Base-by-base conservation (phyloP, 2,329 filamentous ascomycete genomes). In the Cladobotryum mycophilum region DNA sequence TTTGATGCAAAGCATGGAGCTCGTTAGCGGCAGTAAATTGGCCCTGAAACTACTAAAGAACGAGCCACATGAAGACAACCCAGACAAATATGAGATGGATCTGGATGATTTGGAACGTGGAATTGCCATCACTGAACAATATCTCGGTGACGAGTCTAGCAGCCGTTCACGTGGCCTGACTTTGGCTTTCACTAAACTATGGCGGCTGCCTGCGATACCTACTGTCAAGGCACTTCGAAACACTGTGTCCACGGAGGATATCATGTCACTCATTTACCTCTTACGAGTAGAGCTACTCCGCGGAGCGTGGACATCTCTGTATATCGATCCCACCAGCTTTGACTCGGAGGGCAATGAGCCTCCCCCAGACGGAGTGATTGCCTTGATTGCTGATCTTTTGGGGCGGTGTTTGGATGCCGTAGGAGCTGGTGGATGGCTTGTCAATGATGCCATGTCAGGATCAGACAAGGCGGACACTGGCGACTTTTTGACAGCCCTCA, bases 371-470 rank as follows among this genome's bases (percentile, higher is more conserved):
- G 80, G 81, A 45, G 81, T 84, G 47, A 85, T 91, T 56, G 75
- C 80, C 14, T 78, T 88, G 38, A 85, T 92, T 55, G 81, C 85
- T 14, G 82, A 85, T 56, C 73, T 92, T 4, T 75, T 91, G 30
- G 82, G 82, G 55, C 82, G 83, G 60, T 88, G 86, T 54, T 75
- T 92, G 41, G 88, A 92, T 66, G 83, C 88, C 0, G 79, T 92
- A 14, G 87, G 86, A 2, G 77, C 84, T 9, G 81, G 82, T 48
- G 87, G 87, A 17, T 91, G 87, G 86, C 74, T 91, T 49, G 71
- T 81, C 33, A 82, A 84, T 56, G 81, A 81, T 56, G 70, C 75
- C 42, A 68, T 79, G 61, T 65, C 76, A 5, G 70, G 70, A 41
- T 73, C 74, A 25, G 73, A 78, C 53, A 71, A 75, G 35, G 68